Percentiles rank a stretch among this genome's conserved stretches.
phyloP scores from a whole-genome alignment of 192 early-diverging fungal species.

The Backusella liffmaniae region DNA sequence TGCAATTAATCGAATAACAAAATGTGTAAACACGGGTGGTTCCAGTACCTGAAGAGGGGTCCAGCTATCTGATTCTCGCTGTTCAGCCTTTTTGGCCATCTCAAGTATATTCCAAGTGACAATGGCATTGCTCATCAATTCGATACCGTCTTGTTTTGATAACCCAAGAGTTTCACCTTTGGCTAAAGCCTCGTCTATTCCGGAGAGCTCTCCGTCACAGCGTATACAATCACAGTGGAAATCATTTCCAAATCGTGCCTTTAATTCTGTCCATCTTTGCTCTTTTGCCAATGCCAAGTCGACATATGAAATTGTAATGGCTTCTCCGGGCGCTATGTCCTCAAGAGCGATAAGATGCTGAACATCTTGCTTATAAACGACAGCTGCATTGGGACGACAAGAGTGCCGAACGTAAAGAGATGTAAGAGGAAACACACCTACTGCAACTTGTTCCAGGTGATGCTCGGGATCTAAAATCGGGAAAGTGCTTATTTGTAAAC shows the following conservation, averaged over 20 bases:
- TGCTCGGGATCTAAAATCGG: constrained; percentile 27
- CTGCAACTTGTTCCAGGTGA: constrained; percentile 3
- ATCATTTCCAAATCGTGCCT: constrained; percentile 17
- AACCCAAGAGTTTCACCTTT: background rate
- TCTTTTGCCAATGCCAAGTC: constrained; percentile 44
- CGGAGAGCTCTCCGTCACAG: constrained; percentile 4
- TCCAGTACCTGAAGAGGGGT: constrained; percentile 5
- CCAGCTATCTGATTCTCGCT: background rate
- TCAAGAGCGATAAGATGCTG: constrained; percentile 53
- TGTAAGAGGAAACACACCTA: constrained; percentile 48
- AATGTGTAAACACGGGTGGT: constrained; percentile 24
- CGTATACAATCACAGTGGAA: constrained; percentile 20
- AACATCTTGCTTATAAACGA: constrained; percentile 48
- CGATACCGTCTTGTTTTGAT: background rate
- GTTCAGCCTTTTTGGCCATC: constrained; percentile 1
- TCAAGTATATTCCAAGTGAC: constrained; percentile 12
- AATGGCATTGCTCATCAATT: background rate
- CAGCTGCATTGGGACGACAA: constrained; percentile 61
- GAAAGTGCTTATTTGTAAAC: constrained; percentile 4
- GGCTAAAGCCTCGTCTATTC: constrained; percentile 17
- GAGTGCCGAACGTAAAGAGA: constrained; percentile 63
- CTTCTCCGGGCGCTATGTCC: constrained; percentile 51
- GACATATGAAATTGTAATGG: constrained; percentile 59
- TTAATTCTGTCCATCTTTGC: constrained; percentile 5
- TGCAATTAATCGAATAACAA: constrained; percentile 6